phyloP scores from a whole-genome alignment of 1,284 basidiomycete species.

The Golubevia pallescens region DNA sequence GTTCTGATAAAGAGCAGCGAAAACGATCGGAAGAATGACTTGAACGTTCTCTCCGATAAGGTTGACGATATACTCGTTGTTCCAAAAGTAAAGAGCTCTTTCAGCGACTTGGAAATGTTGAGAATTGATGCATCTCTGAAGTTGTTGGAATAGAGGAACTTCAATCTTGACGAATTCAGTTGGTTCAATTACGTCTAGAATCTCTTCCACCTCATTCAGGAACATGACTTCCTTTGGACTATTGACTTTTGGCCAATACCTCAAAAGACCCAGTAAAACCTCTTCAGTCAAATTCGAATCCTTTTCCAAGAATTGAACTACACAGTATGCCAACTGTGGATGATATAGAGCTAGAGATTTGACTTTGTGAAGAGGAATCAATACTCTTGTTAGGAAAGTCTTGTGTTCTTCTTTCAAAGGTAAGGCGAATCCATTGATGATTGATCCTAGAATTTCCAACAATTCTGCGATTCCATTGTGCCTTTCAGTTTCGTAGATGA shows the following conservation, averaged over 20 bases:
- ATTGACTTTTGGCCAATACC: conserved; percentile 99
- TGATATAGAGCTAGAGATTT: conserved; percentile 96
- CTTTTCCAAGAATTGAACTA: conserved; percentile 99
- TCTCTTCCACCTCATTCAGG: conserved; percentile 98
- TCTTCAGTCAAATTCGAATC: conserved; percentile 91
- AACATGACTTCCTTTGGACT: conserved; percentile 99
- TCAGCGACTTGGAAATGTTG: conserved; percentile 88
- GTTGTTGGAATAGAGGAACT: conserved; percentile 88
- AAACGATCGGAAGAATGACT: conserved; percentile 91
- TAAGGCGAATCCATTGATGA: conserved; percentile 98
- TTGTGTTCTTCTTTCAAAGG: conserved; percentile 99
- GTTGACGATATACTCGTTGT: conserved; percentile 99
- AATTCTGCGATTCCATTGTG: conserved; percentile 99
- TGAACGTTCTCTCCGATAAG: conserved; percentile 96
- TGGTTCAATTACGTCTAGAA: conserved; percentile 96
- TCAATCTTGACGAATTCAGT: conserved; percentile 96
- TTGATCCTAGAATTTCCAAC: conserved; percentile 96
- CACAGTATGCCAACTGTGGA: conserved; percentile 97
- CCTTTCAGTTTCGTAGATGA: conserved; percentile 97
- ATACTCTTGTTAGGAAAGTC: conserved; percentile 92
- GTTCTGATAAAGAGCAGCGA: conserved; percentile 95
- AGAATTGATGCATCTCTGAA: conserved; percentile 95
- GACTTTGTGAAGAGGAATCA: conserved; percentile 96
- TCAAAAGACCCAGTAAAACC: conserved; percentile 90
- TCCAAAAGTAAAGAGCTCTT: conserved; percentile 72